A percentile compares a stretch with the other conserved stretches of the same genome.
phyloP scores from a whole-genome alignment of 352 stramenopile species.

The Phytophthora pistaciae region DNA sequence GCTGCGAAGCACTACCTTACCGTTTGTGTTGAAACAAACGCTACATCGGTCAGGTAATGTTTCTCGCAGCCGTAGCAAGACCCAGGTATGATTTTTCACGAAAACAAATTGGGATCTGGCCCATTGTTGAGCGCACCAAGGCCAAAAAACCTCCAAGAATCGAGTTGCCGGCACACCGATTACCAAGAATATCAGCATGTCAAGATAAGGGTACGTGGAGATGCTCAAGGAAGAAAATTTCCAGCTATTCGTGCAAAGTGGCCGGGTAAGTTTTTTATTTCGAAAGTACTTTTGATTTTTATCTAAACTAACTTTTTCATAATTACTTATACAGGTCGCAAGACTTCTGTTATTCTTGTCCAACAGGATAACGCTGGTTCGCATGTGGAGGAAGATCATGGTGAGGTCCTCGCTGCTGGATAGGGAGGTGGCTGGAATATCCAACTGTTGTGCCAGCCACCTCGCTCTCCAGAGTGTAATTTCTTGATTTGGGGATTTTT shows the following conservation, averaged over 20 bases:
- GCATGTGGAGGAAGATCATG: conserved; percentile 13
- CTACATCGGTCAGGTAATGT: neutral
- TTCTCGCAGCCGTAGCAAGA: neutral
- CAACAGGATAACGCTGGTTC: conserved; percentile 18
- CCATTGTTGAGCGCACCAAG: neutral
- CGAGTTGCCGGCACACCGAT: neutral
- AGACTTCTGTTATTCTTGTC: no score
- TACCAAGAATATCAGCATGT: neutral
- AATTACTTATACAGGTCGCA: no score
- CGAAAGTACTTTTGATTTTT: no score
- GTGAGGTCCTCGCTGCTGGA: conserved; percentile 4
- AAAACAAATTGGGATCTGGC: neutral
- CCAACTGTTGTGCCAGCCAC: conserved; percentile 10
- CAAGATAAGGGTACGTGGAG: neutral
- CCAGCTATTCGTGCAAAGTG: neutral
- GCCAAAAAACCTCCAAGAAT: neutral
- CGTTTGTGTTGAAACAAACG: no score
- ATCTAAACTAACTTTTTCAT: no score
- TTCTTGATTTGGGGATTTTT: conserved; percentile 11
- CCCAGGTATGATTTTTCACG: neutral
- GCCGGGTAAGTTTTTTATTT: neutral
- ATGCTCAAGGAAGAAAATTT: neutral
- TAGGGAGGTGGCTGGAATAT: conserved; percentile 12
- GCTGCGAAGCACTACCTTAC: no score
- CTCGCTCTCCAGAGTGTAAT: conserved; percentile 1